Evolutionary conservation across 495 filamentous ascomycete species (phyloP), one percentile per base, ranked within the genome.

Genomic region (Cercophora scortea): DNA sequence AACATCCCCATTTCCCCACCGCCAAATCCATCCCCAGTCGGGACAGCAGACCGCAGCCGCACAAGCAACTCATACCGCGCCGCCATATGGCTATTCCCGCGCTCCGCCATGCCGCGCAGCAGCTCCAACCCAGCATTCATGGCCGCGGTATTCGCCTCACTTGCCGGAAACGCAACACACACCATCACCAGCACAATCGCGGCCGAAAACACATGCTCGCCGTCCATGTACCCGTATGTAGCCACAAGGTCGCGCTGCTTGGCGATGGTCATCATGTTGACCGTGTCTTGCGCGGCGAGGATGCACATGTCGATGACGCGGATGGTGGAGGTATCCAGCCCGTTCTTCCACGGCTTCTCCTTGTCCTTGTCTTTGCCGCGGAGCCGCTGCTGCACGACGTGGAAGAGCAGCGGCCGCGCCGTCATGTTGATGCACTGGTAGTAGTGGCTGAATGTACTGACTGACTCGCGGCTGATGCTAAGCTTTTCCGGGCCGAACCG

Each of bases 341-440:
- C 71, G 3, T 67, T 61, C 49, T 68, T 73, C 73, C 73, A 76
- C 36, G 73, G 68, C 4, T 57, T 63, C 50, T 63, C 53, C 32
- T 54, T 53, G 32, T 18, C 39, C 8, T 41, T 36, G 15, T 50
- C 38, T n/a, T 19, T 11, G 32, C 58, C 45, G 45, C 69, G 61
- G 1, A 78, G 61, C 8, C 72, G 66, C 33, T 68, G 62, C 51
- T 73, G 72, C 45, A 78, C 74, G 12, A 78, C 68, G 55, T 77
- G 70, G 41, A 74, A 78, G 4, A 78, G 66, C 10, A 78, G 63
- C 0, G 75, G 75, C 2, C 75, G 62, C 2, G 68, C 71, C 0
- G 73, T 77, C 75, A 77, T 77, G 50, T 76, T 78, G 48, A 78
- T 64, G 59, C 75, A 78, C 7, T 72, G 73, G 51, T 76, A 75